phyloP scores from a whole-genome alignment of 1,139 yeast species.

The Keqinozyma sinolaborantium region DNA sequence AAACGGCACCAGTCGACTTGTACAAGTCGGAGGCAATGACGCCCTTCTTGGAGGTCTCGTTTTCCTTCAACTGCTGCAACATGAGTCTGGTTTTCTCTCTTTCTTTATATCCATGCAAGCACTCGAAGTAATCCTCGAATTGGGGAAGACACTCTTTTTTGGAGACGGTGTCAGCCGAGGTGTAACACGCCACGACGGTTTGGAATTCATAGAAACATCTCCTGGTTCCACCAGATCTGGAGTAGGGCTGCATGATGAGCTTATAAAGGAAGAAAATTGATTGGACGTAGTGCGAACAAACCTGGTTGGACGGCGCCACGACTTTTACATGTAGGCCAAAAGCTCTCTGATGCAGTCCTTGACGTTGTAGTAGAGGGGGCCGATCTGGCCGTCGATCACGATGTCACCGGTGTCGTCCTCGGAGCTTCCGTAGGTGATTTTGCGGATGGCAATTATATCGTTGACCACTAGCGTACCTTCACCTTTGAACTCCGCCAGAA shows the following conservation, averaged over 20 bases:
- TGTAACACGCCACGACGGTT: conserved; percentile 42
- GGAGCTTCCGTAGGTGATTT: conserved; percentile 46
- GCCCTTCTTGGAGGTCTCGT: conserved; percentile 37
- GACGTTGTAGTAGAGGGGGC: conserved; percentile 75
- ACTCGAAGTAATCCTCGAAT: conserved; percentile 47
- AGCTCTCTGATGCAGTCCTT: conserved; percentile 72
- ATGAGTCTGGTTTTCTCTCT: conserved; percentile 45
- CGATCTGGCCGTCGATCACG: conserved; percentile 77
- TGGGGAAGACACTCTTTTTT: conserved; percentile 44
- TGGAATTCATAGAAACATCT: conserved; percentile 50
- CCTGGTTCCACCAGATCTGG: conserved; percentile 50
- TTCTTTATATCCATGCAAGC: conserved; percentile 48
- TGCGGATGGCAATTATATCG: conserved; percentile 69
- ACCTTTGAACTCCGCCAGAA: conserved; percentile 84
- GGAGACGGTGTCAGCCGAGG: conserved; percentile 42
- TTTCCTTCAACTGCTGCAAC: conserved; percentile 46
- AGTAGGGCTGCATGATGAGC: conserved; percentile 42
- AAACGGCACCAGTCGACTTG: conserved; percentile 40
- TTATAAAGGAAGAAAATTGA: conserved; percentile 1
- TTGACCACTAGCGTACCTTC: conserved; percentile 91
- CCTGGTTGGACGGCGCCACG: background rate
- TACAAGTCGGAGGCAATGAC: conserved; percentile 43
- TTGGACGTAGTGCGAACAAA: background rate
- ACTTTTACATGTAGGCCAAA: conserved; percentile 66
- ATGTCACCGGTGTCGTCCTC: conserved; percentile 72